Conservation (phyloP, 1,284 basidiomycete species). For the Ceratobasidium sp. region DNA sequence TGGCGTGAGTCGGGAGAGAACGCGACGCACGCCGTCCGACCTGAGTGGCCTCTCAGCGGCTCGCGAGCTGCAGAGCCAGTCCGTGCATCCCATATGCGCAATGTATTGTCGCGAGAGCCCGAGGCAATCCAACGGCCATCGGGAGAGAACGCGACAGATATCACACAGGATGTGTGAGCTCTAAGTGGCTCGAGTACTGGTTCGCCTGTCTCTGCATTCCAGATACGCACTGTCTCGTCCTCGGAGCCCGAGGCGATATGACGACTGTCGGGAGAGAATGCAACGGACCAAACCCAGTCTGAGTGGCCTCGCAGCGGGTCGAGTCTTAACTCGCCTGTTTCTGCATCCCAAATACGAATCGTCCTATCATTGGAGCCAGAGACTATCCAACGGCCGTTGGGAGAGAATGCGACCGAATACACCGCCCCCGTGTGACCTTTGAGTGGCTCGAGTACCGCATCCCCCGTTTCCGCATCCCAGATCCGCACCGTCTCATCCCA, state of each 20-base stretch:
- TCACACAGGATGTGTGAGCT: not conserved
- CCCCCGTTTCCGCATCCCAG: not conserved
- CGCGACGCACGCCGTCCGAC: not conserved
- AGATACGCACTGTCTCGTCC: slow-evolving; percentile 1
- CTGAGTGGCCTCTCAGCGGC: not conserved
- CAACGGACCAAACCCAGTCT: not conserved
- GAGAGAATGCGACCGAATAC: slow-evolving; percentile 26
- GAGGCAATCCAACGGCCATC: slow-evolving; percentile 29
- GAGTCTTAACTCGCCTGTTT: not conserved
- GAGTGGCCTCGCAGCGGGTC: slow-evolving; percentile 11
- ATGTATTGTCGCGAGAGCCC: slow-evolving; percentile 1
- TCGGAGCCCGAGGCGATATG: slow-evolving; percentile 20
- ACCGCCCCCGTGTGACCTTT: slow-evolving; percentile 11
- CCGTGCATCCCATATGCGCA: slow-evolving; percentile 28
- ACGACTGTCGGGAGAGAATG: slow-evolving; percentile 33
- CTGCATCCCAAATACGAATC: slow-evolving; percentile 37
- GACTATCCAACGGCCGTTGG: slow-evolving; percentile 16
- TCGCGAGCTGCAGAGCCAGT: not conserved
- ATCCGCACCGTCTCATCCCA: not conserved
- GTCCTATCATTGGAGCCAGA: slow-evolving; percentile 14
- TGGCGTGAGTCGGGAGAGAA: slow-evolving; percentile 40
- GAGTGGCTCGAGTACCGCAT: not conserved
- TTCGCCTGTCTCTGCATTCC: not conserved
- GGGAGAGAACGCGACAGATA: slow-evolving; percentile 19
- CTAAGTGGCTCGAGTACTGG: not conserved